These are phyloP conservation scores for Pseudognaphalium luteoalbum DNA, from an alignment of 129 eudicot genomes.

Conservation along the genomic window DNA sequence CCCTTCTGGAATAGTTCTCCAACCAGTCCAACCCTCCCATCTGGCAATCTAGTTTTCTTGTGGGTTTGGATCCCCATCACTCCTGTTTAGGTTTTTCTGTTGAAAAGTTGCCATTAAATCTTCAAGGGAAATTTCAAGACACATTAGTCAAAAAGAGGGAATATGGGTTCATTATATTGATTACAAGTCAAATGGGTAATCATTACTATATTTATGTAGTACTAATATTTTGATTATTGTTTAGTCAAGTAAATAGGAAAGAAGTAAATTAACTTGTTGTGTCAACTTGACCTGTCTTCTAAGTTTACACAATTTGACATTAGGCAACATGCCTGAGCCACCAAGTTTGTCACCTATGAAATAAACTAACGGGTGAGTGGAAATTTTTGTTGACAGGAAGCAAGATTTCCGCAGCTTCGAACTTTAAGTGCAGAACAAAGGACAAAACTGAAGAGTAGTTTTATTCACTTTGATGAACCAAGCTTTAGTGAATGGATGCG, in stretches of 20 bases:
- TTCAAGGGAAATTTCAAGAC: neutral
- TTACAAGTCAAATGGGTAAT: neutral
- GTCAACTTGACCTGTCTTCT: neutral
- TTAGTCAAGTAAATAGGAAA: neutral
- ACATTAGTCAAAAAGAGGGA: neutral
- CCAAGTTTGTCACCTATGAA: neutral
- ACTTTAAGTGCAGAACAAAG: constrained; percentile 72
- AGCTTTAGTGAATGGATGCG: constrained; percentile 98
- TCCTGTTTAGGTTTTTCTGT: constrained; percentile 3
- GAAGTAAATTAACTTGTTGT: neutral
- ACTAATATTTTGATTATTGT: neutral
- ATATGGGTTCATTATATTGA: neutral
- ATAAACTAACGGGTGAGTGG: constrained; percentile 1
- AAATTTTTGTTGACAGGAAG: constrained; percentile 64
- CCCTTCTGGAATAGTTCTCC: neutral
- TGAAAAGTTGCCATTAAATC: neutral
- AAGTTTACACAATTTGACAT: neutral
- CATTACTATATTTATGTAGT: neutral
- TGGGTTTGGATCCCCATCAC: constrained; percentile 11
- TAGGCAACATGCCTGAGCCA: neutral
- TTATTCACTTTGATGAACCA: constrained; percentile 89
- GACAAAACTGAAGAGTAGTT: constrained; percentile 83
- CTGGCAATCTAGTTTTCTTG: neutral
- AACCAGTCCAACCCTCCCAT: neutral
- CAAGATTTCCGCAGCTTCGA: constrained; percentile 96